Evolutionary conservation across 2,329 filamentous ascomycete species (phyloP), one percentile per base, ranked within the genome.

Genomic region (Penicillium sp.): DNA sequence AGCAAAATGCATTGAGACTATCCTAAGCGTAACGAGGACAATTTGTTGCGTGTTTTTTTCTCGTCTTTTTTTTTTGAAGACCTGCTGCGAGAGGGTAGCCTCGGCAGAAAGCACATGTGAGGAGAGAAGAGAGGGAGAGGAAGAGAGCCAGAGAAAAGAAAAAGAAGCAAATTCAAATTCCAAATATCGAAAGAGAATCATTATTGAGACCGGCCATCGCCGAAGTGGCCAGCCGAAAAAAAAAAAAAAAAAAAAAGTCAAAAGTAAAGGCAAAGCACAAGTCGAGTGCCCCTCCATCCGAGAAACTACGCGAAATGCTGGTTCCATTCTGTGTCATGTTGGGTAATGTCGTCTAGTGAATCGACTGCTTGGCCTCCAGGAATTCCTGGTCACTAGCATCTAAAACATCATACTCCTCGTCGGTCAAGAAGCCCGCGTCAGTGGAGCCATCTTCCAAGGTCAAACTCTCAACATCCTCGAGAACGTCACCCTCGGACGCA

Each of bases 341-440:
- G 37, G 12, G n/a, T 12, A 49, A 36, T 32, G 15, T 34, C 10
- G 20, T 37, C 43, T 52, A 62, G 30, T 56, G 51, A 17, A 58
- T n/a, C 34, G 62, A 61, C 7, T 67, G 65, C 30, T 63, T 62
- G 20, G 65, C 84, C 55, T 81, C 80, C 45, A 84, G 71, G 60
- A 83, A 88, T 70, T 97, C 93, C 71, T 96, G 90, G 61, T 97
- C 93, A 52, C 90, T 96, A 36, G 91, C 93, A 76, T 97, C 91
- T 39, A 97, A 84, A 60, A 97, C 92, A 66, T 99, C 94, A 71
- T 97, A 99, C 76, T 99, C 94, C 72, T 97, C 94, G 59, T 99
- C 94, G 0, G 94, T 97, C 79, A 96, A 76, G 80, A 96, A 97
- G 10, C 87, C 89, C 54, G 89, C 85, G n/a, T 80, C 78, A 18